A percentile compares a stretch with the other conserved stretches of the same genome.
phyloP scores from a whole-genome alignment of 2,329 filamentous ascomycete species.

The Geosmithia morbida region DNA sequence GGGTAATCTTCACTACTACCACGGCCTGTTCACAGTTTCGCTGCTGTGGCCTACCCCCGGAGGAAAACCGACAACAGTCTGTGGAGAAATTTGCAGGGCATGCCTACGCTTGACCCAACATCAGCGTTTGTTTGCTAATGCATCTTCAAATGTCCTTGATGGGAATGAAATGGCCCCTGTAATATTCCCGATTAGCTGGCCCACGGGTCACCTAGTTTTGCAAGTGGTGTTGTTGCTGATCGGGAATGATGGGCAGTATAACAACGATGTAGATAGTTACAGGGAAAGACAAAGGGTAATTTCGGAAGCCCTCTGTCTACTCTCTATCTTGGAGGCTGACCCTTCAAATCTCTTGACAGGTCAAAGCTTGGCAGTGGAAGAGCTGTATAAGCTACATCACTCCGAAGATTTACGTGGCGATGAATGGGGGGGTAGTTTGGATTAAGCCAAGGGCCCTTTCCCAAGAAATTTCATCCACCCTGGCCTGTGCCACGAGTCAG shows the following conservation, averaged over 20 bases:
- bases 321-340: conserved; percentile 3
- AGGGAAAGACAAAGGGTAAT: not conserved
- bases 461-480: too few relatives aligned
- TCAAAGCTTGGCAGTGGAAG: not conserved
- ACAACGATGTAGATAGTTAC: not conserved
- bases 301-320: not conserved
- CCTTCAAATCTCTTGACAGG: conserved; percentile 3
- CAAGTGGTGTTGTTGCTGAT: not conserved
- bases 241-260: not conserved
- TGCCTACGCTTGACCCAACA: not conserved
- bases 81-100: conserved; percentile 1
- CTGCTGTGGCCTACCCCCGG: conserved; percentile 3
- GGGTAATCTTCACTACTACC: conserved; percentile 3
- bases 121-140: not conserved
- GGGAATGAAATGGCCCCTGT: not conserved
- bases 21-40: conserved; percentile 2
- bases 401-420: not conserved
- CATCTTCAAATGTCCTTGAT: not conserved
- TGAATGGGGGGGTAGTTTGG: too few relatives aligned
- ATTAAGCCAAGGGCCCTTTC: too few relatives aligned
- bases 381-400: not conserved
- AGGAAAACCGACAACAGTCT: not conserved
- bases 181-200: conserved; percentile 3
- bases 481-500: too few relatives aligned
- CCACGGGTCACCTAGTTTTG: conserved; percentile 1